Percentiles rank a stretch among this genome's conserved stretches.
Evolutionary conservation across 2,329 filamentous ascomycete species (phyloP).

Genomic region (Bipolaris sorokiniana): DNA sequence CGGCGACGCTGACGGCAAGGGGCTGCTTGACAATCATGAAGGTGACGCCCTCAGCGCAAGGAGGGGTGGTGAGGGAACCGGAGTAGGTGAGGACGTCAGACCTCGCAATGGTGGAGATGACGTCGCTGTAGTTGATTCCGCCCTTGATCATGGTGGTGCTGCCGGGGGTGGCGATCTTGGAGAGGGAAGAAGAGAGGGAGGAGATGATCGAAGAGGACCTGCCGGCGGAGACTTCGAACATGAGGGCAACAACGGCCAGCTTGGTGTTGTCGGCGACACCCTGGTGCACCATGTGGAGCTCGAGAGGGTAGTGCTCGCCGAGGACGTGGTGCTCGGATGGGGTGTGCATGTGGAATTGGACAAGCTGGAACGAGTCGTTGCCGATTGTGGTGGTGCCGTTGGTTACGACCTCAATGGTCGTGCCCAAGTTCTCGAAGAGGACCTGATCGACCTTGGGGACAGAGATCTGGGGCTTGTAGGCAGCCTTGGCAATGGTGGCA

Average conservation of each 20-base stretch:
- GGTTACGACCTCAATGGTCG: slow-evolving; percentile 63
- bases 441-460: slow-evolving; percentile 52
- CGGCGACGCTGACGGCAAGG: slow-evolving; percentile 56
- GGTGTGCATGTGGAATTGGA: slow-evolving; percentile 67
- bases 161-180: slow-evolving; percentile 51
- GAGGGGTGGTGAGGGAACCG: slow-evolving; percentile 68
- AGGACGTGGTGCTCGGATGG: slow-evolving; percentile 64
- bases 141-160: slow-evolving; percentile 36
- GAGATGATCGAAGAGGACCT: slow-evolving; percentile 40
- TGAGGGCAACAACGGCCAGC: slow-evolving; percentile 51
- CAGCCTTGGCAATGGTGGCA: slow-evolving; percentile 38
- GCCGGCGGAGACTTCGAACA: slow-evolving; percentile 51
- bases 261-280: slow-evolving; percentile 46
- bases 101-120: slow-evolving; percentile 48
- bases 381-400: slow-evolving; percentile 56
- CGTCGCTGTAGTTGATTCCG: slow-evolving; percentile 54
- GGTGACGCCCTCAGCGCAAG: slow-evolving; percentile 63
- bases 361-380: slow-evolving; percentile 52
- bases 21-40: slow-evolving; percentile 61
- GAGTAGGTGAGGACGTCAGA: slow-evolving; percentile 58
- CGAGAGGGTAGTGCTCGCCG: slow-evolving; percentile 55
- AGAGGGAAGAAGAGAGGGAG: slow-evolving; percentile 42
- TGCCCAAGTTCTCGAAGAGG: slow-evolving; percentile 64
- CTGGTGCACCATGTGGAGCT: slow-evolving; percentile 66
- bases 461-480: slow-evolving; percentile 38